Conservation (phyloP, 1,284 basidiomycete genomes). For the Sanghuangporus baumii region DNA sequence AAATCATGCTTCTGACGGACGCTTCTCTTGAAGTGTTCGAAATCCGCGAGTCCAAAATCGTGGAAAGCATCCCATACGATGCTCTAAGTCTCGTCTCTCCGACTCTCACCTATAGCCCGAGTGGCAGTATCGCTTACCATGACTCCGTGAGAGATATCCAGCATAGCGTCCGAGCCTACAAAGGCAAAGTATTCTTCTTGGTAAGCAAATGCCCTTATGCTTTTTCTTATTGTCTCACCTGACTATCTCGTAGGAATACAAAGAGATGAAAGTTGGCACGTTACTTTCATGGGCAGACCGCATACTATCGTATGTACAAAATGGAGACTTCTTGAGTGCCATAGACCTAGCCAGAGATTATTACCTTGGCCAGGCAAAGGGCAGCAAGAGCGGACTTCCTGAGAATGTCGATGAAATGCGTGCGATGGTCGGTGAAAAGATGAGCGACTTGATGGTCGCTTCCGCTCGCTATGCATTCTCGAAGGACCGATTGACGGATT, state of each 20-base stretch:
- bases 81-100: constrained; percentile 50
- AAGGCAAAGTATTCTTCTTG: constrained; percentile 87
- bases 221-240: not conserved
- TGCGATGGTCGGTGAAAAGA: constrained; percentile 67
- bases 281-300: constrained; percentile 95
- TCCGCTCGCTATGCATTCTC: constrained; percentile 91
- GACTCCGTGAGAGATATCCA: constrained; percentile 51
- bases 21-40: constrained; percentile 69
- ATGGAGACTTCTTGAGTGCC: constrained; percentile 86
- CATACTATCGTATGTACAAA: constrained; percentile 78
- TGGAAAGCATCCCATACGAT: constrained; percentile 58
- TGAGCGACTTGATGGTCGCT: constrained; percentile 81
- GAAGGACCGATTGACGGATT: constrained; percentile 88
- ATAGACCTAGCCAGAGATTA: constrained; percentile 85
- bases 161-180: constrained; percentile 78
- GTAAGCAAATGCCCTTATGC: constrained; percentile 41
- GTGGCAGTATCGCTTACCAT: constrained; percentile 41
- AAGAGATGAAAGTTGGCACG: constrained; percentile 77
- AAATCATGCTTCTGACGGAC: constrained; percentile 56
- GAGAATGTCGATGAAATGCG: constrained; percentile 53
- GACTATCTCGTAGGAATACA: constrained; percentile 44
- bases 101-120: constrained; percentile 40
- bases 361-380: constrained; percentile 77
- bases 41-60: constrained; percentile 42
- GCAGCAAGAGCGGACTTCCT: constrained; percentile 87